Conservation (phyloP, 106 monocot species). For the Acorus calamus region DNA sequence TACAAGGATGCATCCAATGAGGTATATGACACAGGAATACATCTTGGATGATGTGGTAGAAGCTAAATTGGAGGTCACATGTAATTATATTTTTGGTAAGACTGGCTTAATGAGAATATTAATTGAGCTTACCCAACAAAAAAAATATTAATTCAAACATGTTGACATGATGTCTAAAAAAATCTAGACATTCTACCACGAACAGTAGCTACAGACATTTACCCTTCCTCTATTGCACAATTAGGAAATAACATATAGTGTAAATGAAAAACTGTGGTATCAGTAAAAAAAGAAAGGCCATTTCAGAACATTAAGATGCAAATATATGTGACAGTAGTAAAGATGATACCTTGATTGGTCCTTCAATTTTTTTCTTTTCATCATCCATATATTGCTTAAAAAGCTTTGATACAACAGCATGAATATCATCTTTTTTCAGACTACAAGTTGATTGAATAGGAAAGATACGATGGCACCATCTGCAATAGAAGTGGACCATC, state of each 20-base stretch:
- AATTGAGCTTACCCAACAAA: not conserved
- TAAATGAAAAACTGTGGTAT: not conserved
- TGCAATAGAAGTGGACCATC: conserved; percentile 32
- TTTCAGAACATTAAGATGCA: too few species aligned
- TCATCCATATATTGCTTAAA: conserved; percentile 27
- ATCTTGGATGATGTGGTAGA: too few species aligned
- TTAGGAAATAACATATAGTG: too few species aligned
- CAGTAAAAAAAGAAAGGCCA: not conserved
- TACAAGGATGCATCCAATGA: too few species aligned
- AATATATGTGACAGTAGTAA: too few species aligned
- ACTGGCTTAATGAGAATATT: not conserved
- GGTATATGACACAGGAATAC: too few species aligned
- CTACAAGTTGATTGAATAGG: conserved; percentile 90
- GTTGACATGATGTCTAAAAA: conserved; percentile 1
- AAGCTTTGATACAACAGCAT: conserved; percentile 57
- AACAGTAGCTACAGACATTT: too few species aligned
- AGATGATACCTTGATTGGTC: conserved; percentile 55
- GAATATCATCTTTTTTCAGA: conserved; percentile 50
- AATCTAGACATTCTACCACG: too few species aligned
- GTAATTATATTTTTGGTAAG: not conserved
- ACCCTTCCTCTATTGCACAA: too few species aligned
- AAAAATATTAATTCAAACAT: not conserved
- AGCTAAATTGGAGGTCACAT: too few species aligned
- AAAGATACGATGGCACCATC: conserved; percentile 95
- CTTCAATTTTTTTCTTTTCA: conserved; percentile 20